phyloP scores from a whole-genome alignment of 352 stramenopile genomes.

The Pythium utonaiense region DNA sequence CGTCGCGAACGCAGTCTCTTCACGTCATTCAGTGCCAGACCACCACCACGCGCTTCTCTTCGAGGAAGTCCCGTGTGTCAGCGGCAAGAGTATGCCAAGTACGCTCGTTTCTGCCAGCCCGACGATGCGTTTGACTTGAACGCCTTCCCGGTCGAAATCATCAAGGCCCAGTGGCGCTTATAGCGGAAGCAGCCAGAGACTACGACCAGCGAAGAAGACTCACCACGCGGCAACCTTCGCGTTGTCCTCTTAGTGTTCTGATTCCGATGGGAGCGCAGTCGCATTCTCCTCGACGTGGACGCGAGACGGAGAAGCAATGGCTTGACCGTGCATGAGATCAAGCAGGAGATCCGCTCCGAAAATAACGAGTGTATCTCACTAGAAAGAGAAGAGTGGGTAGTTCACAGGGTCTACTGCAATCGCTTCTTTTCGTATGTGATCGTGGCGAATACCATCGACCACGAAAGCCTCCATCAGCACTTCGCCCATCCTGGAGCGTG shows the following conservation, averaged over 20 bases:
- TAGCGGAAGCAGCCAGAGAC: too few species aligned
- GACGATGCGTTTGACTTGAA: not conserved
- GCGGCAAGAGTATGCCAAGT: not conserved
- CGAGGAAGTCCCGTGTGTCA: not conserved
- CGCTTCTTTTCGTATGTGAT: too few species aligned
- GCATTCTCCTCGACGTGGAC: not conserved
- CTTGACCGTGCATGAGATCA: constrained; percentile 4
- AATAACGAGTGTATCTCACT: not conserved
- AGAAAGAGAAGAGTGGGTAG: not conserved
- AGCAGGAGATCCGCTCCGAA: constrained; percentile 1
- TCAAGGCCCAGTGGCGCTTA: not conserved
- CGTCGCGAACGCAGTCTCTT: not conserved
- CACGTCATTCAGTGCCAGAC: not conserved
- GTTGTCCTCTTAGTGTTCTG: too few species aligned
- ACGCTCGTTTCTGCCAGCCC: not conserved
- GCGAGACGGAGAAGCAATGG: not conserved
- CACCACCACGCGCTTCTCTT: not conserved
- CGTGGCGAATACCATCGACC: too few species aligned
- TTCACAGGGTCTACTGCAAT: too few species aligned
- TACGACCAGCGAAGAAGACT: too few species aligned
- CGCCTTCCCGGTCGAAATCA: not conserved
- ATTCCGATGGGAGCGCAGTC: not conserved
- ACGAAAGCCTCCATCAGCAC: too few species aligned
- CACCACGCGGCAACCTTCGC: too few species aligned
- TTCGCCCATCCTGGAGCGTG: too few species aligned